Evolutionary conservation across 108 stramenopile species (phyloP).

Genomic region (Cylindrotheca fusiformis): DNA sequence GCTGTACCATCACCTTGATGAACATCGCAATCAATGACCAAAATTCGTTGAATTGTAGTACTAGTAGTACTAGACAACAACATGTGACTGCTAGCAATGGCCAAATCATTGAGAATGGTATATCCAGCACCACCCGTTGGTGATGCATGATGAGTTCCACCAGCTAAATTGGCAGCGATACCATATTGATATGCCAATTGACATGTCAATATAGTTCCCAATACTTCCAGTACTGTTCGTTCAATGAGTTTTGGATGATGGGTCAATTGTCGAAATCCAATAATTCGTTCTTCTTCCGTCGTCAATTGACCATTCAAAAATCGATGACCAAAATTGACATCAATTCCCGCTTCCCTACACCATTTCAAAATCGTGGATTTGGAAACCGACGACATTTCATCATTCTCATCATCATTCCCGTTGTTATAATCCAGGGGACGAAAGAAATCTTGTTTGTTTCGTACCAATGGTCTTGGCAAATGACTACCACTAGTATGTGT

Average conservation of each 20-base stretch:
- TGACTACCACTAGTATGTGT: slow-evolving; percentile 1
- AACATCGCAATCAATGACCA: slow-evolving; percentile 85
- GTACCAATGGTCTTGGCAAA: slow-evolving; percentile 44
- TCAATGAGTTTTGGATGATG: slow-evolving; percentile 58
- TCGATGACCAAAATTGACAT: slow-evolving; percentile 40
- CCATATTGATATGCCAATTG: slow-evolving; percentile 75
- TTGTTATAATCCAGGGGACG: slow-evolving; percentile 38
- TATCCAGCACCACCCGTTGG: slow-evolving; percentile 60
- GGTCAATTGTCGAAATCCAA: slow-evolving; percentile 76
- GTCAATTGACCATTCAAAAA: slow-evolving; percentile 50
- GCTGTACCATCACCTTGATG: slow-evolving; percentile 81
- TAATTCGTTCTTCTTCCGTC: slow-evolving; percentile 51
- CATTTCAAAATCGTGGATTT: not conserved
- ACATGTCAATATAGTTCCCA: slow-evolving; percentile 66
- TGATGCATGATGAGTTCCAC: slow-evolving; percentile 84
- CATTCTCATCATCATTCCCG: not conserved
- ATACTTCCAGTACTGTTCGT: slow-evolving; percentile 74
- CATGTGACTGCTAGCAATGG: slow-evolving; percentile 57
- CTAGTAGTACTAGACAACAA: slow-evolving; percentile 16
- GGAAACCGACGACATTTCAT: not conserved
- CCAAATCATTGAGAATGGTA: slow-evolving; percentile 81
- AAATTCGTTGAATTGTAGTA: slow-evolving; percentile 43
- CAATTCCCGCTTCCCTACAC: no score
- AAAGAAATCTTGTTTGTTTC: slow-evolving; percentile 44
- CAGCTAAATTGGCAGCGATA: slow-evolving; percentile 71